These are phyloP conservation scores for Brachypodium distachyon DNA, from an alignment of 202 grass and related monocot species.

Conservation along the genomic window DNA sequence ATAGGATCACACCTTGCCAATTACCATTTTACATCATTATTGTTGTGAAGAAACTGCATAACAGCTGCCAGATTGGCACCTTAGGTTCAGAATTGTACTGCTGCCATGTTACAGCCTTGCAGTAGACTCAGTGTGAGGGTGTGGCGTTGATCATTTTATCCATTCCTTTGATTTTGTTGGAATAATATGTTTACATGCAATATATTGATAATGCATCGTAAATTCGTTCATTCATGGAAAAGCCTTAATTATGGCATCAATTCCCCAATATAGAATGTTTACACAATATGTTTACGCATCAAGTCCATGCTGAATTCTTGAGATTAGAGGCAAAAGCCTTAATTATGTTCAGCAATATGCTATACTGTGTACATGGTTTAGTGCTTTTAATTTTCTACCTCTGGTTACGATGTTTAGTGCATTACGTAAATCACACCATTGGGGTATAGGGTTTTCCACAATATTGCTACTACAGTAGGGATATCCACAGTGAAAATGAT, in stretches of 20 bases:
- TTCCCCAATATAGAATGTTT: neutral
- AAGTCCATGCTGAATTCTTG: too few relatives aligned
- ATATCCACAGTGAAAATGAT: neutral
- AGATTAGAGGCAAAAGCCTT: too few relatives aligned
- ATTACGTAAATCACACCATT: neutral
- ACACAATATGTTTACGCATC: too few relatives aligned
- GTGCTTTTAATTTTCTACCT: neutral
- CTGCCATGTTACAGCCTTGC: neutral
- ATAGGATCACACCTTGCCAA: neutral
- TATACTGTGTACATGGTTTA: neutral
- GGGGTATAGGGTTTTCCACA: neutral
- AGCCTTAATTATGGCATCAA: neutral
- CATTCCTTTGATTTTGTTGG: neutral
- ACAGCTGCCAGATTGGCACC: neutral
- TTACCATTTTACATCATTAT: neutral
- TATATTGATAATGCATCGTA: neutral
- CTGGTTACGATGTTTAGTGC: neutral
- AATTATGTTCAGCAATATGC: too few relatives aligned
- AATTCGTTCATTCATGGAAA: neutral
- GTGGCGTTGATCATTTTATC: neutral
- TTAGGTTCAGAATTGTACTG: neutral
- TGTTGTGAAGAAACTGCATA: neutral
- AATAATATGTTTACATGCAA: neutral
- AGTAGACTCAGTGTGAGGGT: neutral
- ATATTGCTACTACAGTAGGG: neutral